Conservation (phyloP, 306 rosid species). For the Gynostemma pentaphyllum region DNA sequence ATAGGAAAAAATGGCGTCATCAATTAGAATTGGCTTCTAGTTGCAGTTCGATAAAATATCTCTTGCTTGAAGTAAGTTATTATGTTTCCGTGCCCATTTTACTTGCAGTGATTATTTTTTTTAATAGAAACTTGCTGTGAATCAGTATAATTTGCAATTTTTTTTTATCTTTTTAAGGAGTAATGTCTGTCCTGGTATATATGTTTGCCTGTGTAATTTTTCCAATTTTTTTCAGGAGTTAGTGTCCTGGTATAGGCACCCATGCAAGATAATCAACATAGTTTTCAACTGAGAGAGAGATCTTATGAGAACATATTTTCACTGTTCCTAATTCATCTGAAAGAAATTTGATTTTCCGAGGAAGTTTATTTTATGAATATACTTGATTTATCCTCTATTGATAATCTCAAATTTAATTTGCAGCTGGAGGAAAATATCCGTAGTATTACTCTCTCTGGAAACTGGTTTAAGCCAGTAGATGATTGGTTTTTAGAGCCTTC, state of each 20-base stretch:
- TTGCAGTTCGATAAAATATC: slow-evolving; percentile 41
- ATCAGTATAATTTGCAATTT: no score
- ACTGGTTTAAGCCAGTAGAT: slow-evolving; percentile 83
- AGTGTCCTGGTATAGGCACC: no score
- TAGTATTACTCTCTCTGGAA: slow-evolving; percentile 48
- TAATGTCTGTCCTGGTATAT: background rate
- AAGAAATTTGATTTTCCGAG: background rate
- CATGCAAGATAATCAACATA: background rate
- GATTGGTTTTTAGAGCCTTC: slow-evolving; percentile 56
- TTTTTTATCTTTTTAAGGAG: background rate
- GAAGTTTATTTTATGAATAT: background rate
- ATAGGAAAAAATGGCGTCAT: slow-evolving; percentile 57
- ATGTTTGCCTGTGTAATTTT: no score
- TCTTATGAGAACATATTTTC: no score
- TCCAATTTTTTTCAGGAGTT: no score
- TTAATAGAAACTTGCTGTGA: no score
- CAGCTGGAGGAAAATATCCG: slow-evolving; percentile 86
- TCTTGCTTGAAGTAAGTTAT: slow-evolving; percentile 68
- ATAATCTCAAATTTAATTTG: slow-evolving; percentile 21
- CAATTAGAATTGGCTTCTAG: slow-evolving; percentile 57
- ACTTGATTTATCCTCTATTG: slow-evolving; percentile 11
- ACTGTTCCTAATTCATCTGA: no score
- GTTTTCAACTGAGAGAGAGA: background rate
- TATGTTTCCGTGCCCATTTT: slow-evolving; percentile 6
- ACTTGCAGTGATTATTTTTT: no score